Evolutionary conservation across 2,329 filamentous ascomycete genomes (phyloP).

Genomic region (Pseudonectria foliicola): DNA sequence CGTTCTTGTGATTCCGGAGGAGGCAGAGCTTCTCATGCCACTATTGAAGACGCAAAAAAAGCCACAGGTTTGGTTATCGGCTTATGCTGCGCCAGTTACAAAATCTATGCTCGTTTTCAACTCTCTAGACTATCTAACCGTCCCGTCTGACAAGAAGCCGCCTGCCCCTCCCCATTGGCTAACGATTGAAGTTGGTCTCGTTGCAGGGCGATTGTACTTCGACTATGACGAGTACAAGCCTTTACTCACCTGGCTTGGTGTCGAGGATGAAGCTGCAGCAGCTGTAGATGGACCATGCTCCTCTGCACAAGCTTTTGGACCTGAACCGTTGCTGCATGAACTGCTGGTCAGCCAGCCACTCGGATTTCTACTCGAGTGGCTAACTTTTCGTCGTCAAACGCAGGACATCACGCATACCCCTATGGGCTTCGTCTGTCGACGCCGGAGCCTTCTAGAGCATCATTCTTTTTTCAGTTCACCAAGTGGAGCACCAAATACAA

Average conservation of each 20-base stretch:
- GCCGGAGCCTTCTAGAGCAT: conserved; percentile 34
- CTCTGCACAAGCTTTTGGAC: too few relatives aligned
- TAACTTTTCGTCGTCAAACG: conserved; percentile 42
- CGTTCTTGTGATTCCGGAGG: conserved; percentile 55
- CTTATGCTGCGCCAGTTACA: conserved; percentile 55
- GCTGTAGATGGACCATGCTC: too few relatives aligned
- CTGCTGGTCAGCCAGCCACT: conserved; percentile 21
- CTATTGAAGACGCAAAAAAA: conserved; percentile 23
- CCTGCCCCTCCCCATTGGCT: conserved; percentile 46
- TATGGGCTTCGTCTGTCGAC: conserved; percentile 48
- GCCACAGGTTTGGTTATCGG: conserved; percentile 37
- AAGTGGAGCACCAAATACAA: neutral
- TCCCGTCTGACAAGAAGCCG: conserved; percentile 36
- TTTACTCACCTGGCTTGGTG: conserved; percentile 26
- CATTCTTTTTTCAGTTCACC: conserved; percentile 44
- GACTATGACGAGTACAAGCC: conserved; percentile 37
- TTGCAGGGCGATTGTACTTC: conserved; percentile 56
- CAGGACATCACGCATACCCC: conserved; percentile 52
- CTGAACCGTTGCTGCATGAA: neutral
- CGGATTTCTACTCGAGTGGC: conserved; percentile 49
- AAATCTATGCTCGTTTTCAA: conserved; percentile 55
- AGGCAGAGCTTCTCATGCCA: conserved; percentile 49
- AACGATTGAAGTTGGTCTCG: conserved; percentile 50
- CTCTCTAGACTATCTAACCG: conserved; percentile 41
- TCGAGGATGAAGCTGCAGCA: neutral